Evolutionary conservation across 177 flowering plant genomes (phyloP).

Genomic region (Tripterygium wilfordii): DNA sequence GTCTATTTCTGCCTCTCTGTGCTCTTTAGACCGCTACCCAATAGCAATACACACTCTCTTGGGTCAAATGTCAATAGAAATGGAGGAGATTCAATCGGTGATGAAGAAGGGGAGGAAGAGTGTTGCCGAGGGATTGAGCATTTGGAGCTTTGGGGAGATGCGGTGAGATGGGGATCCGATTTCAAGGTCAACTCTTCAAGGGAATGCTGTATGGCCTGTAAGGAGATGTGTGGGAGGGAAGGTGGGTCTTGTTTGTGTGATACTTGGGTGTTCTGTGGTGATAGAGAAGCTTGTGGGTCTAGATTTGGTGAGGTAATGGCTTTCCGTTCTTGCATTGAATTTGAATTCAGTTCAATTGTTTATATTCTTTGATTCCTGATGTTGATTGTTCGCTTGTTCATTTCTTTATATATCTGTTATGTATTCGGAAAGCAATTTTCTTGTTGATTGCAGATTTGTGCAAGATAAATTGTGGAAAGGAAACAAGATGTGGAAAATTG

Average conservation of each 20-base stretch:
- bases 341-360: background rate
- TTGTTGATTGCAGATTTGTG: too few species aligned
- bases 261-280: slow-evolving; percentile 22
- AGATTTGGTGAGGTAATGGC: slow-evolving; percentile 17
- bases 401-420: too few species aligned
- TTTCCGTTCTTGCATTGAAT: slow-evolving; percentile 2
- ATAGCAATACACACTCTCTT: too few species aligned
- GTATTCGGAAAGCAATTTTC: too few species aligned
- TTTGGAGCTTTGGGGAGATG: slow-evolving; percentile 22
- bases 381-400: background rate
- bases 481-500: too few species aligned
- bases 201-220: slow-evolving; percentile 20
- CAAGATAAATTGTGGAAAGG: too few species aligned
- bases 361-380: background rate
- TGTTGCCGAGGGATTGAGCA: slow-evolving; percentile 20
- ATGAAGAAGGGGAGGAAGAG: background rate
- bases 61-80: too few species aligned
- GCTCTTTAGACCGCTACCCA: background rate
- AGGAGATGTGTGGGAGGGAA: slow-evolving; percentile 9
- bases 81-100: background rate
- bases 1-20: slow-evolving; percentile 3
- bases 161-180: slow-evolving; percentile 20
- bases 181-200: slow-evolving; percentile 13
- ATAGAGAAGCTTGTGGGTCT: slow-evolving; percentile 14
- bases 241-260: slow-evolving; percentile 14